These are phyloP conservation scores for Clitopilus passeckerianus DNA, from an alignment of 768 basidiomycete species.

Conservation along the genomic window DNA sequence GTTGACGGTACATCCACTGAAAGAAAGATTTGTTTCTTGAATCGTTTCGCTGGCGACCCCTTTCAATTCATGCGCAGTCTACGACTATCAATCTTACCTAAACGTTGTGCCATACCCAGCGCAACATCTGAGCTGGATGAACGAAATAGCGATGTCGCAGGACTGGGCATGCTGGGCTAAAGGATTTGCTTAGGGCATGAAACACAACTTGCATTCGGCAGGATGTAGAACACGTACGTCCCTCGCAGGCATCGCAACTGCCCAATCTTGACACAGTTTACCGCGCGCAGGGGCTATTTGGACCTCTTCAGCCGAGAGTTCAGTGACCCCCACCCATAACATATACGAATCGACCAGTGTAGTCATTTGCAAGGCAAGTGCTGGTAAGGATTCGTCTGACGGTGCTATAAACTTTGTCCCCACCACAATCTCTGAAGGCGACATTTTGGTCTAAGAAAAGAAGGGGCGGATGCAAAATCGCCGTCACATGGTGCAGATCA, in stretches of 20 bases:
- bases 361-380: conserved; percentile 63
- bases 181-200: background rate
- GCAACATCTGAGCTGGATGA: conserved; percentile 58
- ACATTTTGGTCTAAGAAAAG: background rate
- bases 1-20: conserved; percentile 51
- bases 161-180: conserved; percentile 29
- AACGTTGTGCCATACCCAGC: conserved; percentile 71
- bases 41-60: conserved; percentile 48
- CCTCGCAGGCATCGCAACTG: conserved; percentile 70
- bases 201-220: background rate
- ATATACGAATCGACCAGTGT: conserved; percentile 70
- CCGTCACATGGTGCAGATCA: background rate
- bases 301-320: conserved; percentile 36
- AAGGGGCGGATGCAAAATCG: conserved; percentile 1
- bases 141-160: conserved; percentile 64
- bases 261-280: conserved; percentile 70
- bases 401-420: conserved; percentile 45
- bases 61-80: conserved; percentile 11
- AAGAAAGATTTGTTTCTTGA: conserved; percentile 66
- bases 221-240: conserved; percentile 19
- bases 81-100: conserved; percentile 46
- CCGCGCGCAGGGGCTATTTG: conserved; percentile 49
- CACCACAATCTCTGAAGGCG: conserved; percentile 28
- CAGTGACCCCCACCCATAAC: conserved; percentile 74
- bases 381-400: conserved; percentile 45